A percentile compares a stretch with the other conserved stretches of the same genome.
phyloP scores from a whole-genome alignment of 345 rosid genomes.

The Reutealis trisperma region DNA sequence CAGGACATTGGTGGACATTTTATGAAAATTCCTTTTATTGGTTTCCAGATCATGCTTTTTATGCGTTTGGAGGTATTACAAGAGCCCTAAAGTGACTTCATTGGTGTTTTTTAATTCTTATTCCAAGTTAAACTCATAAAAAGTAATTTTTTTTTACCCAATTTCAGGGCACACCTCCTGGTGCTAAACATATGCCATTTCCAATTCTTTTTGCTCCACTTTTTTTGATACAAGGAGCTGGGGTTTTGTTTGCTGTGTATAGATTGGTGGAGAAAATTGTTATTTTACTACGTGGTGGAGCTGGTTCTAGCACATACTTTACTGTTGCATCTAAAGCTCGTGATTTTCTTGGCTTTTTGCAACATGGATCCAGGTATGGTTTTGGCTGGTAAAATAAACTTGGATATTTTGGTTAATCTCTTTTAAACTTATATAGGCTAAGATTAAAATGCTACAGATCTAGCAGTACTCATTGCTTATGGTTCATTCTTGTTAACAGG shows the following conservation, averaged over 20 bases:
- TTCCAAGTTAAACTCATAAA: conserved; percentile 8
- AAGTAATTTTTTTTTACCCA: not conserved
- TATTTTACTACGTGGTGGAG: conserved; percentile 43
- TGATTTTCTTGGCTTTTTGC: conserved; percentile 72
- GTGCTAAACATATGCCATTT: conserved; percentile 62
- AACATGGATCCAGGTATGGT: conserved; percentile 75
- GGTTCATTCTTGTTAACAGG: conserved; percentile 40
- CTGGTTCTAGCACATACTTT: conserved; percentile 47
- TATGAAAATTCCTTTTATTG: conserved; percentile 75
- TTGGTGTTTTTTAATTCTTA: not conserved
- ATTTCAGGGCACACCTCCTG: conserved; percentile 73
- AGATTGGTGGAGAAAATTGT: conserved; percentile 65
- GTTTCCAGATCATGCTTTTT: conserved; percentile 76
- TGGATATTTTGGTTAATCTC: conserved; percentile 5
- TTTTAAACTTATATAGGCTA: not conserved
- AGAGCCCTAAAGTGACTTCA: conserved; percentile 9
- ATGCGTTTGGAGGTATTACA: conserved; percentile 81
- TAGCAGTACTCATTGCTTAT: conserved; percentile 6
- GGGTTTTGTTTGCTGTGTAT: conserved; percentile 60
- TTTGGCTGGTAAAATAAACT: conserved; percentile 14
- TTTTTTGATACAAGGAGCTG: conserved; percentile 81
- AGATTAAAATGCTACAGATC: conserved; percentile 5
- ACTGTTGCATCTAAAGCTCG: conserved; percentile 49
- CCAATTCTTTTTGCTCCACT: conserved; percentile 66
- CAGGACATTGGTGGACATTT: conserved; percentile 91